These are phyloP conservation scores for Diddensiella santjacobensis DNA, from an alignment of 805 yeast species.

Conservation along the genomic window DNA sequence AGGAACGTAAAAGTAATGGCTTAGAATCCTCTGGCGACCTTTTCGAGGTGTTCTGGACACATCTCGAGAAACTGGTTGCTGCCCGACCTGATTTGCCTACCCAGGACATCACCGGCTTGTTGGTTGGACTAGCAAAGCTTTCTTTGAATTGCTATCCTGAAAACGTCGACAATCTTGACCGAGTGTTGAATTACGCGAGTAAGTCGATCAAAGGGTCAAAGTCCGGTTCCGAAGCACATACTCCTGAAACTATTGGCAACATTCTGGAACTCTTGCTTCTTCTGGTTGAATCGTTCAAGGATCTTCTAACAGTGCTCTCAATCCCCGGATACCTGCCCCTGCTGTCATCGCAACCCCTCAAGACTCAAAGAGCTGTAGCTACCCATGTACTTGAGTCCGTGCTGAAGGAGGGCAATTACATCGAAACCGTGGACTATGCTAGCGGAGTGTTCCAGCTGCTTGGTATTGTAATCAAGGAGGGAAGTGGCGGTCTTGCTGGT, in stretches of 20 bases:
- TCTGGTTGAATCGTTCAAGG: slow-evolving; percentile 30
- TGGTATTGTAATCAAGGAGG: slow-evolving; percentile 47
- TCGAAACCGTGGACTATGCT: slow-evolving; percentile 47
- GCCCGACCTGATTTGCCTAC: slow-evolving; percentile 61
- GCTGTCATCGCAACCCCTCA: slow-evolving; percentile 48
- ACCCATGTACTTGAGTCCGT: slow-evolving; percentile 58
- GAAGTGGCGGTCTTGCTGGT: slow-evolving; percentile 22
- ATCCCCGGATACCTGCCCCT: slow-evolving; percentile 52
- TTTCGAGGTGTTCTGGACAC: slow-evolving; percentile 64
- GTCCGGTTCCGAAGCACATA: slow-evolving; percentile 22
- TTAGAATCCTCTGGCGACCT: slow-evolving; percentile 31
- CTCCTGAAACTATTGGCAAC: slow-evolving; percentile 29
- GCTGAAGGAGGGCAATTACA: slow-evolving; percentile 38
- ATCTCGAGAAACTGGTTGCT: slow-evolving; percentile 52
- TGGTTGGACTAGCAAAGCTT: slow-evolving; percentile 62
- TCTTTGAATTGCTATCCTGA: slow-evolving; percentile 65
- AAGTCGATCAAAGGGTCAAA: slow-evolving; percentile 24
- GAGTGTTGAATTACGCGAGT: slow-evolving; percentile 53
- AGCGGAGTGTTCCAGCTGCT: slow-evolving; percentile 59
- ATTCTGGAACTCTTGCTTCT: slow-evolving; percentile 32
- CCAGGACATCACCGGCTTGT: slow-evolving; percentile 60
- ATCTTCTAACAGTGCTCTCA: slow-evolving; percentile 31
- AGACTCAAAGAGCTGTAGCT: slow-evolving; percentile 56
- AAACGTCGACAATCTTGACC: slow-evolving; percentile 56
- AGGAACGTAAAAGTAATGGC: slow-evolving; percentile 1